Percentiles rank a stretch among this genome's conserved stretches.
Evolutionary conservation across 768 basidiomycete genomes (phyloP).

Genomic region (Russula sp.): DNA sequence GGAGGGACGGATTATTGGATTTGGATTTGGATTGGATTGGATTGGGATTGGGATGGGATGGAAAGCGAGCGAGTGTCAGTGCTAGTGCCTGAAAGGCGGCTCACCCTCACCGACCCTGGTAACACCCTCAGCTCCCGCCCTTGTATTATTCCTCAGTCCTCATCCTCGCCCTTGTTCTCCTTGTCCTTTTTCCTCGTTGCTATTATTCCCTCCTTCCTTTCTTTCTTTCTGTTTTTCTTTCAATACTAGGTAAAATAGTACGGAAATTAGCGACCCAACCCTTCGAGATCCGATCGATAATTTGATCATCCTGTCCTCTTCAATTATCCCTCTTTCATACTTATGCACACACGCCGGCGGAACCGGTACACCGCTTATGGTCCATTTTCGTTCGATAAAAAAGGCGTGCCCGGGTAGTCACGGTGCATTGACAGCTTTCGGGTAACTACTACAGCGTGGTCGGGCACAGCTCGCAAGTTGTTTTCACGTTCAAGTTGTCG

Average conservation of each 20-base stretch:
- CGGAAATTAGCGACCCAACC: no score
- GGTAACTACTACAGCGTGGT: no score
- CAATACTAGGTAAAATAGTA: no score
- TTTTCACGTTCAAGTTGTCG: no score
- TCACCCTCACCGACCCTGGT: background rate
- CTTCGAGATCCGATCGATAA: background rate
- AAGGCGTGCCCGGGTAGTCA: no score
- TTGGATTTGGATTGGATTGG: background rate
- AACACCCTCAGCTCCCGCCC: background rate
- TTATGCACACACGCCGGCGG: background rate
- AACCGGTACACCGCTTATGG: no score
- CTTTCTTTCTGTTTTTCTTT: background rate
- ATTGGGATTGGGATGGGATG: background rate
- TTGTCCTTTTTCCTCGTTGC: background rate
- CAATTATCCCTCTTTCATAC: conserved; percentile 15
- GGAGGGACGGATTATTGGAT: background rate
- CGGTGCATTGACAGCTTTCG: no score
- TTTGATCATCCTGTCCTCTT: conserved; percentile 7
- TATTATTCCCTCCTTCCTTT: background rate
- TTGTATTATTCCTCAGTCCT: background rate
- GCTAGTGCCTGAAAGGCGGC: background rate
- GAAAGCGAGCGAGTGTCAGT: background rate
- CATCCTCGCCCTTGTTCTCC: background rate
- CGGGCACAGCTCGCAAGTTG: no score
- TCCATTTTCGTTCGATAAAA: no score